These are phyloP conservation scores for Monilinia polystroma DNA, from an alignment of 2,329 filamentous ascomycete genomes.

Conservation along the genomic window DNA sequence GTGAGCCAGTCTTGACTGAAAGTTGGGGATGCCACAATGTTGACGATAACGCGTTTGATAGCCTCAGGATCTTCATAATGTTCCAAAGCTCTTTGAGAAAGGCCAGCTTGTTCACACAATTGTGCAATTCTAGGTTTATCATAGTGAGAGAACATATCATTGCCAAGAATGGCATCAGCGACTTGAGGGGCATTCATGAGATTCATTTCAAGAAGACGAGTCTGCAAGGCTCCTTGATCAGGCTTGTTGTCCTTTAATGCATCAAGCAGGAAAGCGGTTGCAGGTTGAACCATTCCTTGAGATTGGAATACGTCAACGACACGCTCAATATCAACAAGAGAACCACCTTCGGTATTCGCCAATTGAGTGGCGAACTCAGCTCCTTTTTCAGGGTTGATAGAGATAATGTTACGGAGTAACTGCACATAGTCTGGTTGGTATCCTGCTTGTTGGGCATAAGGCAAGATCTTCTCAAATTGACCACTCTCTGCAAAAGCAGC, in stretches of 20 bases:
- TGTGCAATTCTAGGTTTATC: conserved; percentile 86
- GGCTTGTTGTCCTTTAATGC: conserved; percentile 92
- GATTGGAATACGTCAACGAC: conserved; percentile 98
- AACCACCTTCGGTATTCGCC: conserved; percentile 82
- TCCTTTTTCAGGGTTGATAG: conserved; percentile 88
- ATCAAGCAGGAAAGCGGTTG: conserved; percentile 95
- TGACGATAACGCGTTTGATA: conserved; percentile 86
- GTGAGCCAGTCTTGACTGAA: conserved; percentile 89
- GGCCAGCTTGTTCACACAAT: conserved; percentile 89
- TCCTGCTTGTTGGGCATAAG: conserved; percentile 79
- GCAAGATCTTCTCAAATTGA: conserved; percentile 94
- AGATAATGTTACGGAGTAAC: conserved; percentile 78
- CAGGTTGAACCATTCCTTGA: conserved; percentile 96
- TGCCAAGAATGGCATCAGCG: conserved; percentile 94
- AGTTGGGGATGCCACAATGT: conserved; percentile 78
- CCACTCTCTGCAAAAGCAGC: conserved; percentile 93
- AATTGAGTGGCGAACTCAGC: conserved; percentile 92
- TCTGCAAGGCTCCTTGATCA: conserved; percentile 91
- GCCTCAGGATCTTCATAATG: conserved; percentile 88
- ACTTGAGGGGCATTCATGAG: conserved; percentile 94
- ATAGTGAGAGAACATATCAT: conserved; percentile 98
- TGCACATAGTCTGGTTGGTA: conserved; percentile 96
- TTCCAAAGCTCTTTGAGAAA: conserved; percentile 84
- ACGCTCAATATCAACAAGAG: conserved; percentile 87
- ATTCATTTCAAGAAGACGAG: conserved; percentile 96